Evolutionary conservation across 306 rosid genomes (phyloP), one percentile per base, ranked within the genome.

Genomic region (Cercis canadensis): DNA sequence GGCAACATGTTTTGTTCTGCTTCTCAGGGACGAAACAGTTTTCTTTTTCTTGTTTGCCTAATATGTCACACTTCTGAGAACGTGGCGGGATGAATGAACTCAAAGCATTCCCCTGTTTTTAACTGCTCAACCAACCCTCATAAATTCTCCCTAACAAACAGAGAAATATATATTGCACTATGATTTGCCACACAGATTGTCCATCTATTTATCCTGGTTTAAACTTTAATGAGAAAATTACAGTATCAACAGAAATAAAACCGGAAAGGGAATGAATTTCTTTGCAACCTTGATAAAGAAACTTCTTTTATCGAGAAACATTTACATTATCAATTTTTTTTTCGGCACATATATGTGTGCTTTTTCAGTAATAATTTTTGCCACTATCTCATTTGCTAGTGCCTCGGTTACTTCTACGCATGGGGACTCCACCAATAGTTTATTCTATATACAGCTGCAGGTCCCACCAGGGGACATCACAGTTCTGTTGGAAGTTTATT

Each of bases 401-500:
- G 39, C 34, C 31, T 54, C 41, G 70, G 66, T 49, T 55, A 66
- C 18, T 50, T 52, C 19, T 41, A 62, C 70, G 40, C 3, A 21
- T 41, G 13, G 43, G 29, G 55, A 58, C 40, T 29, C 51, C 56
- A 41, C 59, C 56, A 41, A 24, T 46, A 60, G 44, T 29, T 80
- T 74, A 68, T 82, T 64, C 47, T 84, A 52, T 67, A 12, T 62
- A 69, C 82, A 71, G 45, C 60, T 74, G 63, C 52, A 52, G 45
- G 18, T 64, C 72, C 69, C 44, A 59, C 57, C 1, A 19, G 32
- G 47, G 13, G 34, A 46, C 67, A 51, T 87, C 86, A 89, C 34
- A 9, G 36, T 73, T 88, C 91, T 58, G 81, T 84, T 37, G 97
- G 96, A 61, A 94, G 92, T 54, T 79, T 85, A 85, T 73, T 90